Base-by-base conservation (phyloP, 768 basidiomycete genomes). In the Pleurotus citrinopileatus region DNA sequence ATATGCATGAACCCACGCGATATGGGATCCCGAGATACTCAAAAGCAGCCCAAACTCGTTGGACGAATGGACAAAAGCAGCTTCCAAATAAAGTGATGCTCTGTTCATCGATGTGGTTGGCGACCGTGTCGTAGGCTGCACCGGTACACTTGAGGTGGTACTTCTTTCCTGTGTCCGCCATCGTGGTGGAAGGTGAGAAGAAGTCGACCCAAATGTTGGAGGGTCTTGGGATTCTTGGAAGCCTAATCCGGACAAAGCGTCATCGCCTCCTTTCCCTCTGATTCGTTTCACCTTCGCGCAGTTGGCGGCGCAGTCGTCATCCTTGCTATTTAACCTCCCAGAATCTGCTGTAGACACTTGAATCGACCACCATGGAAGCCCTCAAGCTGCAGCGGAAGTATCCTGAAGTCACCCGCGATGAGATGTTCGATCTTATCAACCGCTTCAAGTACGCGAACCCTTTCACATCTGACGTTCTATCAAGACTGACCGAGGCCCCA, bases 391-490 rank as follows among this genome's bases (percentile, higher is more conserved):
- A 92, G 66, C 92, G 87, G 76, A 96, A 95, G 70, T 94, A 88
- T 65, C 93, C 95, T 13, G 88, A 95, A 62, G 86, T 97, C 60
- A 77, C 90, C 37, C 84, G 86, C 65, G 94, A 96, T 77, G 94
- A 95, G 74, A 93, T 98, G 86, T 87, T 94, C 62, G 86, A 91
- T 66, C 83, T 98, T 68, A 85, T 97, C 70, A 93, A 88, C 69
- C 83, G 87, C 56, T 99, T 99, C 88, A 96, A 96, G 96, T 97
- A 63, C 61, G 94, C 80, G n/a, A 32, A 47, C 47, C 3, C 53
- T 42, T 12, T 26, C 37, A 17, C 12, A 40, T 32, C 32, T 19
- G 10, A 19, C 57, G 42, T 26, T 19, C 37, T 29, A 34, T 38
- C 10, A 42, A 54, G 56, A 53, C 53, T 52, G 27, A 52, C 56